Evolutionary conservation across 2,329 filamentous ascomycete species (phyloP).

Genomic region (Berkeleyomyces rouxiae): DNA sequence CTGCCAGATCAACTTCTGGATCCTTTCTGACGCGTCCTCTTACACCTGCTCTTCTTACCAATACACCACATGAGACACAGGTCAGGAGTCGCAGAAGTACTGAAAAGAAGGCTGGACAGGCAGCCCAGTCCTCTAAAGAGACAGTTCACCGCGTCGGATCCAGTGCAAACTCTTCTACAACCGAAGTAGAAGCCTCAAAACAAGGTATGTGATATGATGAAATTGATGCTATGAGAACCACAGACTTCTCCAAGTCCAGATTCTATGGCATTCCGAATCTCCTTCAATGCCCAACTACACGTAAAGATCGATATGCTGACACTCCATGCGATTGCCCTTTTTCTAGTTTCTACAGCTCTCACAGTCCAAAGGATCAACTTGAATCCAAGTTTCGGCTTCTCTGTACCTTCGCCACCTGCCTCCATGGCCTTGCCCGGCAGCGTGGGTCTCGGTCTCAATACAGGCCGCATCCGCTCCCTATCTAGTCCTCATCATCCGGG

Average conservation of each 20-base stretch:
- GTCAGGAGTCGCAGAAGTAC: not conserved
- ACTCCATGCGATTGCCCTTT: not conserved
- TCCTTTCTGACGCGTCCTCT: not conserved
- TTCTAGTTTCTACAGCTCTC: slow-evolving; percentile 1
- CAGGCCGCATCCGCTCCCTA: slow-evolving; percentile 1
- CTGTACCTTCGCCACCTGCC: not conserved
- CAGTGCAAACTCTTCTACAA: not conserved
- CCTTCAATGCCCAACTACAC: not conserved
- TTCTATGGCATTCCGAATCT: not conserved
- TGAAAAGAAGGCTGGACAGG: not conserved
- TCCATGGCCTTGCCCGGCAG: not conserved
- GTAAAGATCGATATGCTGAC: not conserved
- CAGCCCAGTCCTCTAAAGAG: not conserved
- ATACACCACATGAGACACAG: not conserved
- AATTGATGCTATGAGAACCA: not conserved
- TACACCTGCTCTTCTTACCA: not conserved
- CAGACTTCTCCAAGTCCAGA: not conserved
- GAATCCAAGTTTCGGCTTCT: not conserved
- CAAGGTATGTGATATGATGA: slow-evolving; percentile 1
- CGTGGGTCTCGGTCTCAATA: not conserved
- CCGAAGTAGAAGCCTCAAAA: not conserved
- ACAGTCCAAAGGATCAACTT: slow-evolving; percentile 2
- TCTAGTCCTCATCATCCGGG: not conserved
- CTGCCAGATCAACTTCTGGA: not conserved
- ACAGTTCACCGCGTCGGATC: not conserved